A percentile compares a stretch with the other conserved stretches of the same genome.
phyloP scores from a whole-genome alignment of 2,329 filamentous ascomycete species.

The Fusarium sp. region DNA sequence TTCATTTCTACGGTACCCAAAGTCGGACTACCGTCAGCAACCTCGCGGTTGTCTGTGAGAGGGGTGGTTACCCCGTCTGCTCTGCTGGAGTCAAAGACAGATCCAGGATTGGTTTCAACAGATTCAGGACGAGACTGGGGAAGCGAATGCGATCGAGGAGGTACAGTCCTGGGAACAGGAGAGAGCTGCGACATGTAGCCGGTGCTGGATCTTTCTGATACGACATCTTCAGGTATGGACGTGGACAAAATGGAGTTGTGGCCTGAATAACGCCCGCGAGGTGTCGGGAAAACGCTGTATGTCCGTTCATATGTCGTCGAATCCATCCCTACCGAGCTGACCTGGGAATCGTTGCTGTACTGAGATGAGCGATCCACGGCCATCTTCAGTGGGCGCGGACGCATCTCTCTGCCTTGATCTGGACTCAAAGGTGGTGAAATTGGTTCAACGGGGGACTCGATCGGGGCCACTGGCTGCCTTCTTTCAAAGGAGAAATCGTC shows the following conservation, averaged over 20 bases:
- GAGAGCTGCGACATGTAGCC: slow-evolving; percentile 33
- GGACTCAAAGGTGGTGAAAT: slow-evolving; percentile 42
- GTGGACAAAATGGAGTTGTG: slow-evolving; percentile 41
- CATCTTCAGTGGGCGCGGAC: slow-evolving; percentile 39
- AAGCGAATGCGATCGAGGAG: slow-evolving; percentile 31
- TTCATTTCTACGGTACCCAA: slow-evolving; percentile 40
- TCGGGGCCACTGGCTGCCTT: slow-evolving; percentile 38
- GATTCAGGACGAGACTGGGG: slow-evolving; percentile 44
- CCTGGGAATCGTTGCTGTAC: slow-evolving; percentile 38
- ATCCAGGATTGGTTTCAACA: slow-evolving; percentile 40
- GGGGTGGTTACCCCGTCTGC: slow-evolving; percentile 37
- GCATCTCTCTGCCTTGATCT: slow-evolving; percentile 22
- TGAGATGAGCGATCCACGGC: slow-evolving; percentile 38
- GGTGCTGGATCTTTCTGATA: slow-evolving; percentile 34
- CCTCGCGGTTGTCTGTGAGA: slow-evolving; percentile 38
- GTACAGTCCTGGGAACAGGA: slow-evolving; percentile 25
- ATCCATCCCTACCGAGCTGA: slow-evolving; percentile 40
- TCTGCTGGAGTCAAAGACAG: slow-evolving; percentile 40
- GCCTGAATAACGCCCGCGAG: slow-evolving; percentile 39
- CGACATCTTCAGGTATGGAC: slow-evolving; percentile 45
- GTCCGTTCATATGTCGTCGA: slow-evolving; percentile 34
- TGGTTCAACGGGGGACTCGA: slow-evolving; percentile 40
- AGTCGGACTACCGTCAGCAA: slow-evolving; percentile 41
- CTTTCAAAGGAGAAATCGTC: slow-evolving; percentile 43
- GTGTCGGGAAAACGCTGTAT: slow-evolving; percentile 43